Percentiles rank a stretch among this genome's conserved stretches.
phyloP scores from a whole-genome alignment of 2,329 filamentous ascomycete species.

The Beauveria caledonica region DNA sequence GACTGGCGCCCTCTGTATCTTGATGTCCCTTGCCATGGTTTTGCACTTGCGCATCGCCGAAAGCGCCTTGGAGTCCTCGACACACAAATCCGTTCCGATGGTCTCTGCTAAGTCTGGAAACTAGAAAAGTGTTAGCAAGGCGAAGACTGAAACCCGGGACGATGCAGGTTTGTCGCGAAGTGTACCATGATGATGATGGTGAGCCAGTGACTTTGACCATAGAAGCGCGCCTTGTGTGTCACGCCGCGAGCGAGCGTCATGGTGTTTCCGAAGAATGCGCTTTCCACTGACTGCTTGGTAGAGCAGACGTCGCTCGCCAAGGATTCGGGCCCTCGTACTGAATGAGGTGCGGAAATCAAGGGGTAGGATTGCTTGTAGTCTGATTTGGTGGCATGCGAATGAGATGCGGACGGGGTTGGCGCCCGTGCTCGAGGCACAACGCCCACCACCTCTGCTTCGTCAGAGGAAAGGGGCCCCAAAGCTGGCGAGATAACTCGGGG shows the following conservation, averaged over 20 bases:
- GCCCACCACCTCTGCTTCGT: neutral
- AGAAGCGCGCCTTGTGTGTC: constrained; percentile 46
- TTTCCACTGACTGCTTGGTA: constrained; percentile 26
- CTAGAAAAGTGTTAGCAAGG: constrained; percentile 20
- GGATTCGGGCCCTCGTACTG: constrained; percentile 13
- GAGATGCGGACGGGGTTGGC: neutral
- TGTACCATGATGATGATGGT: constrained; percentile 37
- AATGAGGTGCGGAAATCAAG: constrained; percentile 35
- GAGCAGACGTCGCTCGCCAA: constrained; percentile 7
- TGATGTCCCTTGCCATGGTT: constrained; percentile 42
- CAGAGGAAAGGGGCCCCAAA: neutral
- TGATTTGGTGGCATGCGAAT: neutral
- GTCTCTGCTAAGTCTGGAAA: constrained; percentile 35
- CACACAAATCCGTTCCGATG: constrained; percentile 32
- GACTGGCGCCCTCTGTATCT: constrained; percentile 35
- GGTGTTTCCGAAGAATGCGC: constrained; percentile 26
- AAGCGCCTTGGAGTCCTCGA: constrained; percentile 28
- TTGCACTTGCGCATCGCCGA: constrained; percentile 42
- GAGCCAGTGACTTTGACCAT: constrained; percentile 49
- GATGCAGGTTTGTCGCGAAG: neutral
- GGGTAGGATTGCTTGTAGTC: constrained; percentile 23
- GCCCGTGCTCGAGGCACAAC: neutral
- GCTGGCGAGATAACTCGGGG: neutral
- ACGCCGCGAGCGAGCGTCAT: constrained; percentile 31
- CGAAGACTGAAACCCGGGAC: too few species aligned